These are phyloP conservation scores for Tetradesmus obliquus DNA, from an alignment of 139 green algal genomes.

Conservation along the genomic window DNA sequence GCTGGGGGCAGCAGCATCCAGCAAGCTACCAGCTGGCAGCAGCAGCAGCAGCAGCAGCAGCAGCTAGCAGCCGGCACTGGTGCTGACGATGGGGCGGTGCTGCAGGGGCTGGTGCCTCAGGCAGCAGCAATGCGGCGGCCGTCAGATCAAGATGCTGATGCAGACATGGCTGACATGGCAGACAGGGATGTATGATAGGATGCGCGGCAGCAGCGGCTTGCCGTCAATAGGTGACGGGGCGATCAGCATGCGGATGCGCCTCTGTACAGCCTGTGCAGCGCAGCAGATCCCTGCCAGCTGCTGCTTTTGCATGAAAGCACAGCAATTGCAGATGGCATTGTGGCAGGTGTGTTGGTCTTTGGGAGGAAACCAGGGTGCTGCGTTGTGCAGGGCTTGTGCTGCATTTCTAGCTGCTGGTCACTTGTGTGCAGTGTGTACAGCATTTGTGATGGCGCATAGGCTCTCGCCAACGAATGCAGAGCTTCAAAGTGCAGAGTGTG, in stretches of 20 bases:
- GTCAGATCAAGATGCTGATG: constrained; percentile 30
- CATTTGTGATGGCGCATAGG: not conserved
- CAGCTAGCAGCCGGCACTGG: not conserved
- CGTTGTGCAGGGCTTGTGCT: not conserved
- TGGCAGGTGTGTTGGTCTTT: too few species aligned
- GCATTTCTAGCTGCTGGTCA: not conserved
- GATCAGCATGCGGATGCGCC: too few species aligned
- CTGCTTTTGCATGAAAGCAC: too few species aligned
- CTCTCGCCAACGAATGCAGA: too few species aligned
- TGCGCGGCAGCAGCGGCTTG: not conserved
- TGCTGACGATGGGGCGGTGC: not conserved
- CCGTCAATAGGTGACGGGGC: not conserved
- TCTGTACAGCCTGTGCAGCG: too few species aligned
- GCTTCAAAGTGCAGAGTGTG: too few species aligned
- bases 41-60: constrained; percentile 9
- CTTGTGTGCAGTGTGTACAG: not conserved
- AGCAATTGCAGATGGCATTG: too few species aligned
- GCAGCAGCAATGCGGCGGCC: constrained; percentile 6
- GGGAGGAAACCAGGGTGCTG: not conserved
- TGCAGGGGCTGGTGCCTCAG: not conserved
- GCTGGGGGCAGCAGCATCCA: not conserved
- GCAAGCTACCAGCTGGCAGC: not conserved
- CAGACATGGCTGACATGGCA: constrained; percentile 36
- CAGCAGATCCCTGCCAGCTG: too few species aligned
- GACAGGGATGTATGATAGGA: constrained; percentile 19